These are phyloP conservation scores for Phaeoacremonium minimum DNA, from an alignment of 2,329 filamentous ascomycete species.

Conservation along the genomic window DNA sequence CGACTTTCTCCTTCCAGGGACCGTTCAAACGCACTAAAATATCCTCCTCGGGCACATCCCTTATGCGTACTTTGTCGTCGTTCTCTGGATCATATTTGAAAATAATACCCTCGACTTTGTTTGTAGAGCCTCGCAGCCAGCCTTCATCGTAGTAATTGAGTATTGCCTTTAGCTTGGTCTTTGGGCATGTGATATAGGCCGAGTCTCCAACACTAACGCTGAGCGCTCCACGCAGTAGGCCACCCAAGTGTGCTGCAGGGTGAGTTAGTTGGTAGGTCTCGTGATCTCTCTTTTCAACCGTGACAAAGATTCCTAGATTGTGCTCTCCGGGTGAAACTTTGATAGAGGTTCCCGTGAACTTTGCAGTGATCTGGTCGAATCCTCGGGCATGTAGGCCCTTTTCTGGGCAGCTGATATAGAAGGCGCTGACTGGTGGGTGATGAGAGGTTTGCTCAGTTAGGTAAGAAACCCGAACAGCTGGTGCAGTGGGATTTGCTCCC, in stretches of 20 bases:
- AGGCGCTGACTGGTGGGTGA: conserved; percentile 94
- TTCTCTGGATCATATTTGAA: conserved; percentile 88
- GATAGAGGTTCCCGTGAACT: conserved; percentile 94
- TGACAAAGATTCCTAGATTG: conserved; percentile 95
- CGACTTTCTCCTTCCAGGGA: conserved; percentile 73
- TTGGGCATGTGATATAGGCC: conserved; percentile 84
- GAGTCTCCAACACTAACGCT: conserved; percentile 87
- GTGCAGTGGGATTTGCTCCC: conserved; percentile 33
- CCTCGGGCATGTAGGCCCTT: conserved; percentile 84
- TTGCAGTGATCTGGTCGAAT: conserved; percentile 94
- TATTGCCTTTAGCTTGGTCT: conserved; percentile 87
- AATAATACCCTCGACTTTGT: conserved; percentile 85
- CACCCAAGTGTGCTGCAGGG: conserved; percentile 87
- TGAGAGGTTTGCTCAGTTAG: conserved; percentile 97
- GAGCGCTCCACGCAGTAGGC: conserved; percentile 80
- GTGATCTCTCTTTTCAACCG: conserved; percentile 69
- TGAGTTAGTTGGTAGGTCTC: conserved; percentile 96
- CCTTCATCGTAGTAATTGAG: conserved; percentile 91
- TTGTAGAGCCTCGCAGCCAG: conserved; percentile 88
- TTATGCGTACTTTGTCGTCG: conserved; percentile 73
- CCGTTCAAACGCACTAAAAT: conserved; percentile 79
- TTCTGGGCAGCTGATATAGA: conserved; percentile 87
- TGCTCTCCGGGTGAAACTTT: conserved; percentile 88
- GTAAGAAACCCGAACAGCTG: conserved; percentile 77
- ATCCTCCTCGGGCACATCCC: conserved; percentile 82